phyloP scores from a whole-genome alignment of 1,284 basidiomycete genomes.

The Calocybe gambosa region DNA sequence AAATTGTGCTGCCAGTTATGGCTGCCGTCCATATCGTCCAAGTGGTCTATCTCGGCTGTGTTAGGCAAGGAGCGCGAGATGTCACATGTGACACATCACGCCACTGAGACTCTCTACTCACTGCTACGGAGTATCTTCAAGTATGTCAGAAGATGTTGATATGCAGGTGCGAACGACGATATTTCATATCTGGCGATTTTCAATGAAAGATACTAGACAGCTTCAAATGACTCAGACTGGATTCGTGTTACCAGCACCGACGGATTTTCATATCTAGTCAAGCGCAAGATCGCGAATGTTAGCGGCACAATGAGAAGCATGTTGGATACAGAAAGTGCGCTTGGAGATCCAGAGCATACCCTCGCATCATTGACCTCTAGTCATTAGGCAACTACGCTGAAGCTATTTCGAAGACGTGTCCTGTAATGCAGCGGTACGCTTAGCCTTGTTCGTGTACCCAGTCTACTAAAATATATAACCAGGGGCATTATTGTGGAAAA shows the following conservation, averaged over 20 bases:
- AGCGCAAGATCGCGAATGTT: slow-evolving; percentile 46
- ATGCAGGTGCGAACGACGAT: slow-evolving; percentile 12
- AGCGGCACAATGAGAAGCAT: slow-evolving; percentile 52
- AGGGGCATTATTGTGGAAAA: slow-evolving; percentile 78
- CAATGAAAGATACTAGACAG: slow-evolving; percentile 9
- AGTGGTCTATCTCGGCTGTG: slow-evolving; percentile 4
- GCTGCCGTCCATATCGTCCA: slow-evolving; percentile 15
- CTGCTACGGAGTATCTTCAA: too few relatives aligned
- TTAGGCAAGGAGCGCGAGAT: slow-evolving; percentile 13
- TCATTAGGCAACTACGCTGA: slow-evolving; percentile 35
- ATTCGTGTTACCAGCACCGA: slow-evolving; percentile 56
- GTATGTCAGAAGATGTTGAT: slow-evolving; percentile 14
- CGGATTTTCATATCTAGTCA: slow-evolving; percentile 57
- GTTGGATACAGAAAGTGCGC: slow-evolving; percentile 35
- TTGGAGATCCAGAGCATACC: background rate
- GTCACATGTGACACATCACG: slow-evolving; percentile 11
- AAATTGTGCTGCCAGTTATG: slow-evolving; percentile 15
- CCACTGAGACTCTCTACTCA: too few relatives aligned
- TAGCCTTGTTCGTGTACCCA: background rate
- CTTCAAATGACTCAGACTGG: slow-evolving; percentile 40
- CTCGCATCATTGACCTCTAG: background rate
- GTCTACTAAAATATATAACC: background rate
- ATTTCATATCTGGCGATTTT: background rate
- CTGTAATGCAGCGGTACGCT: slow-evolving; percentile 33
- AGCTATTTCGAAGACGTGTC: slow-evolving; percentile 33